These are phyloP conservation scores for Trametes sanguinea DNA, from an alignment of 768 basidiomycete genomes.

Conservation along the genomic window DNA sequence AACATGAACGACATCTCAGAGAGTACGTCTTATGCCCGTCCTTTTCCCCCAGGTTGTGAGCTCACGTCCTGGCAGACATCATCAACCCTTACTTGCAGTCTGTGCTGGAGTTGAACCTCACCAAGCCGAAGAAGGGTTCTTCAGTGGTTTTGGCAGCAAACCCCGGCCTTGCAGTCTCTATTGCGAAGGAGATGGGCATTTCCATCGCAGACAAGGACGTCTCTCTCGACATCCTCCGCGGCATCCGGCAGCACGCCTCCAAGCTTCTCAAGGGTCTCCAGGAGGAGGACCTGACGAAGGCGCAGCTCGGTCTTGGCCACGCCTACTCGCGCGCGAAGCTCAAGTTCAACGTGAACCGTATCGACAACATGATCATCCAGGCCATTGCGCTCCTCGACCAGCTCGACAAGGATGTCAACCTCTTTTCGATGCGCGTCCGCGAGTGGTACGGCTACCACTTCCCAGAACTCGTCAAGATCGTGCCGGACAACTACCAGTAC, in stretches of 20 bases:
- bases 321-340: conserved; percentile 97
- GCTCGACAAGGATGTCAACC: conserved; percentile 98
- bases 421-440: conserved; percentile 96
- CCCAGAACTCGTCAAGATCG: conserved; percentile 92
- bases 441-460: conserved; percentile 99
- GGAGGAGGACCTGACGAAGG: conserved; percentile 83
- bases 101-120: conserved; percentile 84
- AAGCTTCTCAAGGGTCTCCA: conserved; percentile 90
- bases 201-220: conserved; percentile 81
- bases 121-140: conserved; percentile 66
- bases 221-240: conserved; percentile 84
- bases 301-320: conserved; percentile 96
- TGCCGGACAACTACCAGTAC: conserved; percentile 93
- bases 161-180: conserved; percentile 67
- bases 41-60: background rate
- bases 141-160: conserved; percentile 81
- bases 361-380: conserved; percentile 99
- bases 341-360: conserved; percentile 95
- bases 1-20: conserved; percentile 96
- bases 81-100: conserved; percentile 82
- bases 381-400: conserved; percentile 98
- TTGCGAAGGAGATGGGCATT: conserved; percentile 71
- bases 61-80: conserved; percentile 54
- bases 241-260: conserved; percentile 87
- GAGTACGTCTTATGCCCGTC: conserved; percentile 51